Conservation (phyloP, 495 filamentous ascomycete genomes). For the Neurospora sp. region DNA sequence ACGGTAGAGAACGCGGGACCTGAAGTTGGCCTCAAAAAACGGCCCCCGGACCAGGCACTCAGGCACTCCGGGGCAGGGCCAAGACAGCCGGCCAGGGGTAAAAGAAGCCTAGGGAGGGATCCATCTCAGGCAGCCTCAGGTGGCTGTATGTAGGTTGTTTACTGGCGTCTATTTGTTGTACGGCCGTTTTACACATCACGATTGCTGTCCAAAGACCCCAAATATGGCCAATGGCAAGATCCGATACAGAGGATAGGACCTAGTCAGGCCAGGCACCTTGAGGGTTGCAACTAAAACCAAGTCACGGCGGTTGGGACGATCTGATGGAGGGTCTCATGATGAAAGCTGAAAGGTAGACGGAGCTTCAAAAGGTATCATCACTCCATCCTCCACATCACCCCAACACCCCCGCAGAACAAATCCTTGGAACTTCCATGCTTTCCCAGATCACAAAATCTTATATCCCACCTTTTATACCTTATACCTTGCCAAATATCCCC, state of each 20-base stretch:
- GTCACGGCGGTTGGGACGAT: background rate
- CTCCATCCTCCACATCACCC: background rate
- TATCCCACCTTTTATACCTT: background rate
- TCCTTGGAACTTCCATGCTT: background rate
- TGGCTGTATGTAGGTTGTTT: background rate
- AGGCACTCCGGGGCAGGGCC: background rate
- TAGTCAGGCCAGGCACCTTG: background rate
- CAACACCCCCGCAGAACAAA: background rate
- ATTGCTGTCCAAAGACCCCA: background rate
- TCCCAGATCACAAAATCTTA: background rate
- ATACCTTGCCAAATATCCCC: background rate
- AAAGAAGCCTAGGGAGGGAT: background rate
- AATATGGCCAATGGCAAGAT: background rate
- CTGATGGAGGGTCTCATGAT: background rate
- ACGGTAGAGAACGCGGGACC: background rate
- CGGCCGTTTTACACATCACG: background rate
- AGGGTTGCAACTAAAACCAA: background rate
- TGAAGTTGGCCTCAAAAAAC: background rate
- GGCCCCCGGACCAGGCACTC: background rate
- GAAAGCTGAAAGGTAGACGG: background rate
- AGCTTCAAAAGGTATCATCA: background rate
- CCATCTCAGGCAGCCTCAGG: background rate
- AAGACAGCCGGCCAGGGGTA: background rate
- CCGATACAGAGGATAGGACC: background rate
- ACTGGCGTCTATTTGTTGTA: background rate